These are phyloP conservation scores for Hypoxylon rubiginosum DNA, from an alignment of 2,329 filamentous ascomycete species.

Conservation along the genomic window DNA sequence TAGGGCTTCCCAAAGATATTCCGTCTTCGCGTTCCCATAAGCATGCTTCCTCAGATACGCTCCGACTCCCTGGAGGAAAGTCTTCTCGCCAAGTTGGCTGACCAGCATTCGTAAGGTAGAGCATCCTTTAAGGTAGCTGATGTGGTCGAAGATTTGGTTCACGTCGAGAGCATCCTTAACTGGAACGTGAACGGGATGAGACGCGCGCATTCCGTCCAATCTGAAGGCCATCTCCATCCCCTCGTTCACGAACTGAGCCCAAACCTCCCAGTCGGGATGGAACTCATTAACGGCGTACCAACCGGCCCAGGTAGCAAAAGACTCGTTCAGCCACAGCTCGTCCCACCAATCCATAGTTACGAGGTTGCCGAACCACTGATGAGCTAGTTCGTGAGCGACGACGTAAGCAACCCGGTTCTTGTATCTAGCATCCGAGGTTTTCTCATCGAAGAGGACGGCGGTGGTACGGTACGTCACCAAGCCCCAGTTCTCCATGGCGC, in stretches of 20 bases:
- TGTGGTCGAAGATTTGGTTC: constrained; percentile 97
- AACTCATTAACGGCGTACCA: constrained; percentile 93
- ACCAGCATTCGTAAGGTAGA: constrained; percentile 97
- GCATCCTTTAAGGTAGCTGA: constrained; percentile 96
- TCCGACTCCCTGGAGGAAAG: constrained; percentile 90
- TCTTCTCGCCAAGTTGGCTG: constrained; percentile 86
- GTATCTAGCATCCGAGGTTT: constrained; percentile 89
- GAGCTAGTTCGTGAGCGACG: constrained; percentile 96
- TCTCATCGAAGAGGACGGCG: constrained; percentile 94
- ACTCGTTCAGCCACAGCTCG: constrained; percentile 94
- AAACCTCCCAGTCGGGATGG: constrained; percentile 97
- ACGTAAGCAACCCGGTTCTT: constrained; percentile 97
- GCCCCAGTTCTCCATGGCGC: constrained; percentile 97
- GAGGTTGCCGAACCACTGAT: constrained; percentile 96
- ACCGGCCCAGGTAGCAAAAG: constrained; percentile 98
- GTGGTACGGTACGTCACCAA: constrained; percentile 96
- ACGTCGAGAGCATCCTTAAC: constrained; percentile 95
- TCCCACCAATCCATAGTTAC: constrained; percentile 99
- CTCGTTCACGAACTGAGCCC: constrained; percentile 97
- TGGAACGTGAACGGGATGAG: constrained; percentile 95
- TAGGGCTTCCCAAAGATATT: constrained; percentile 90
- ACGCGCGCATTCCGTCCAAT: constrained; percentile 89
- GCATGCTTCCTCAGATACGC: constrained; percentile 90
- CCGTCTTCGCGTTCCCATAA: constrained; percentile 91
- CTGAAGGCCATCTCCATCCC: constrained; percentile 92